Evolutionary conservation across 331 rosid genomes (phyloP), one percentile per base, ranked within the genome.

Genomic region (Telfairia occidentalis): DNA sequence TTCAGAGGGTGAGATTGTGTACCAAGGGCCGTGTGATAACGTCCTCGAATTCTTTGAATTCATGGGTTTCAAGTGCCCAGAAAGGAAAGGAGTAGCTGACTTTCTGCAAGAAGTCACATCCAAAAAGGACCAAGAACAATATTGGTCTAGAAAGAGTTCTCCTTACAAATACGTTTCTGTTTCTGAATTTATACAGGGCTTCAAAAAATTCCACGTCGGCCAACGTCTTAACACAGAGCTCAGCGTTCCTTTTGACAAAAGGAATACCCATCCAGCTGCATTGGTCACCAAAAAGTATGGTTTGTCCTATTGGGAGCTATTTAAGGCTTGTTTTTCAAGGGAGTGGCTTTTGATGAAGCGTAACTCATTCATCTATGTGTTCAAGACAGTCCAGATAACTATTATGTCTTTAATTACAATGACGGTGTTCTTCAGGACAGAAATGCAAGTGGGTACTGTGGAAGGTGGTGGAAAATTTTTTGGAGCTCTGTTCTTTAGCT

Each of bases 121-220:
- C 50, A 82, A 78, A 82, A 86, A 86, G 45, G 93, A 89, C 80
- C 93, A 89, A 78, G 89, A 86, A 54, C 90, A 85, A 19, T 89
- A 86, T 34, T 89, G 93, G 93, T 66, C 48, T 38, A 60, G 60
- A 48, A 85, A 23, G 48, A 37, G 59, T 55, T 69, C 80, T 26
- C 79, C 87, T 49, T 83, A 84, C 24, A 78, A 82, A 67, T 87
- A 67, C 64, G 63, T 89, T 69, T 74, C 91, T 3, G 92, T 65
- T 52, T 16, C 83, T 26, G 88, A 85, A 35, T 87, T 89, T 73
- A 79, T 73, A 3, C 63, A 79, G 26, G 83, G 77, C 50, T 89
- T 83, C 64, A 63, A 38, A 16, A 74, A 76, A 16, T 87, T 83
- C 66, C 86, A 74, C 13, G 19, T 37, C 29, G 95, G 95, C 70